phyloP scores from a whole-genome alignment of 306 rosid genomes.

The Trichosanthes cucumerina region DNA sequence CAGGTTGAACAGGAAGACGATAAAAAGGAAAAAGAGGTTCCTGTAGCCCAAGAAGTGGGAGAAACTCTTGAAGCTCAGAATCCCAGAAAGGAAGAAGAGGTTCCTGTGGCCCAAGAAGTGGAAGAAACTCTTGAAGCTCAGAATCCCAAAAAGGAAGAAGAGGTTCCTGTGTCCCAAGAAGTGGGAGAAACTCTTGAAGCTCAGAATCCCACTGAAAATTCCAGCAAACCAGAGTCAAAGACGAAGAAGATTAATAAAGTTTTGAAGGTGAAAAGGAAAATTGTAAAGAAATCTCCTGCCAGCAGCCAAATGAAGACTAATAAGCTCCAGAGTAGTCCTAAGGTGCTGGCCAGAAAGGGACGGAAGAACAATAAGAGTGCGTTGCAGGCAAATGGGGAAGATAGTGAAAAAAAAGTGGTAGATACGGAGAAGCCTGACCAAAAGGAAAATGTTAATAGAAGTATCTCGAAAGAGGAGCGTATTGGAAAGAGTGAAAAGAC shows the following conservation, averaged over 20 bases:
- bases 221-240: slow-evolving; percentile 1
- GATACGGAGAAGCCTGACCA: slow-evolving; percentile 15
- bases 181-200: not conserved
- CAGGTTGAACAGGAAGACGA: not conserved
- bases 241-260: not conserved
- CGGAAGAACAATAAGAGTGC: slow-evolving; percentile 17
- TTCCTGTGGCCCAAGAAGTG: not conserved
- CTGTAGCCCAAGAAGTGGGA: not conserved
- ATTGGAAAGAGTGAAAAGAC: slow-evolving; percentile 21
- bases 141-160: not conserved
- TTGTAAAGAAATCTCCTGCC: slow-evolving; percentile 4
- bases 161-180: not conserved
- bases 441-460: slow-evolving; percentile 19
- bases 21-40: not conserved
- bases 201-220: not conserved
- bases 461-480: slow-evolving; percentile 14
- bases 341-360: slow-evolving; percentile 15
- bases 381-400: slow-evolving; percentile 19
- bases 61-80: not conserved
- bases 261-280: slow-evolving; percentile 8
- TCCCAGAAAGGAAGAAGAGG: not conserved
- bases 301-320: not conserved
- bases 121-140: not conserved
- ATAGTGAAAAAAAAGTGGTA: slow-evolving; percentile 15
- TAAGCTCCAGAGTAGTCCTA: slow-evolving; percentile 2